Evolutionary conservation across 129 eudicot species (phyloP), one percentile per base, ranked within the genome.

Genomic region (Logfia minima): DNA sequence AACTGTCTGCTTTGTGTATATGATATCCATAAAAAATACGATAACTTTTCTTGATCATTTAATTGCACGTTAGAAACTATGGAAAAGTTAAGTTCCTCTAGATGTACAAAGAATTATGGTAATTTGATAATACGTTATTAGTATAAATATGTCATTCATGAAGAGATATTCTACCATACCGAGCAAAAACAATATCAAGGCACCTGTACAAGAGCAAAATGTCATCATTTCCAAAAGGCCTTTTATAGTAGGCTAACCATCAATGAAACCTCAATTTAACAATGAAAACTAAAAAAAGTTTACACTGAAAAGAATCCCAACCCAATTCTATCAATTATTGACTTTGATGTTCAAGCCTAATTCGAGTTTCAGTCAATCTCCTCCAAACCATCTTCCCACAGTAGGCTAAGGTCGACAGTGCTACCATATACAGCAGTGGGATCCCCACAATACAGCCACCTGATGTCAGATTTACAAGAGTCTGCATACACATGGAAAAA

Each of bases 301-400:
- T 74, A 19, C 55, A 74, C 14, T 41, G 6, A 61, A 37, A 35
- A 59, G 22, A 59, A 72, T 43, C 53, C 53, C 74, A 39, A 43
- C 16, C 77, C 51, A 31, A 29, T 3, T 56, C 31, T 5, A 43
- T 51, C 4, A 16, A 68, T 81, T 56, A 67, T 75, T 79, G 81
- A 75, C 34, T 39, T 76, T 65, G 66, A 59, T 9, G 80, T 23
- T 79, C 35, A 51, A 80, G 85, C 78, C 87, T 84, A 76, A 81
- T 79, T 73, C 63, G 82, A 68, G 68, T 83, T 73, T 89, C 97
- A 26, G 87, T 80, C 60, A 94, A 77, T 75, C 90, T 89, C 78
- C 88, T 82, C 91, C 92, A 91, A n/a, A 87, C 96, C 85, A 87
- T 86, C 85, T 87, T 91, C 72, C 97, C 97, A 59, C 97, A 94